Percentiles rank a stretch among this genome's conserved stretches.
phyloP scores from a whole-genome alignment of 768 basidiomycete species.

The Lactarius hatsudake region DNA sequence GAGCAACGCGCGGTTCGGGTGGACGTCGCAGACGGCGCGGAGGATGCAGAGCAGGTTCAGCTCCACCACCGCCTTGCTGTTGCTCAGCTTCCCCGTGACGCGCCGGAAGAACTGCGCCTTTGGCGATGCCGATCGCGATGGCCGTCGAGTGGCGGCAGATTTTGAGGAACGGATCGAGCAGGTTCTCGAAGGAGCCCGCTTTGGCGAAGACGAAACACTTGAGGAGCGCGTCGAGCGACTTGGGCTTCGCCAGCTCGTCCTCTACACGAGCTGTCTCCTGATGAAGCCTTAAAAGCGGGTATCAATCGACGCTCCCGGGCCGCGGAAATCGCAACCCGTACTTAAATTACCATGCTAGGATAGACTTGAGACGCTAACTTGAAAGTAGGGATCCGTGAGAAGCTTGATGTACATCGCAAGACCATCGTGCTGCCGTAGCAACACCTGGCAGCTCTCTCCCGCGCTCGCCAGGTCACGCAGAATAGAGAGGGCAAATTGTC shows the following conservation, averaged over 20 bases:
- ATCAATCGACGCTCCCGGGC: background rate
- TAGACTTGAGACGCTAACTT: constrained; percentile 87
- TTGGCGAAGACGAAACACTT: constrained; percentile 82
- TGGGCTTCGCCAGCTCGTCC: constrained; percentile 74
- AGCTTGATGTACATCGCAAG: constrained; percentile 73
- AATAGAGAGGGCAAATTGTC: constrained; percentile 95
- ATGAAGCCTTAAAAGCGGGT: constrained; percentile 59
- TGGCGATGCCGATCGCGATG: constrained; percentile 73
- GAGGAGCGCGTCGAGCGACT: constrained; percentile 66
- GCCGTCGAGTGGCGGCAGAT: constrained; percentile 76
- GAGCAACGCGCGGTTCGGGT: constrained; percentile 78
- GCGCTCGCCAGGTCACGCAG: constrained; percentile 94
- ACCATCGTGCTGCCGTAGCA: no score
- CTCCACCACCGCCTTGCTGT: constrained; percentile 83
- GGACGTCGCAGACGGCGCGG: constrained; percentile 83
- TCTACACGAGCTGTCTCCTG: constrained; percentile 88
- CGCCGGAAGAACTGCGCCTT: constrained; percentile 84
- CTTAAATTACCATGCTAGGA: constrained; percentile 86
- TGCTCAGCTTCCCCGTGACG: constrained; percentile 74
- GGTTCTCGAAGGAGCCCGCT: constrained; percentile 86
- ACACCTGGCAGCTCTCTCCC: constrained; percentile 84
- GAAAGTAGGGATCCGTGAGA: constrained; percentile 84
- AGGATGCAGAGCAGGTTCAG: constrained; percentile 86
- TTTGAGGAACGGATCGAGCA: constrained; percentile 91
- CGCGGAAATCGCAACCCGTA: background rate